phyloP scores from a whole-genome alignment of 1,284 basidiomycete genomes.

The Chondrostereum purpureum region DNA sequence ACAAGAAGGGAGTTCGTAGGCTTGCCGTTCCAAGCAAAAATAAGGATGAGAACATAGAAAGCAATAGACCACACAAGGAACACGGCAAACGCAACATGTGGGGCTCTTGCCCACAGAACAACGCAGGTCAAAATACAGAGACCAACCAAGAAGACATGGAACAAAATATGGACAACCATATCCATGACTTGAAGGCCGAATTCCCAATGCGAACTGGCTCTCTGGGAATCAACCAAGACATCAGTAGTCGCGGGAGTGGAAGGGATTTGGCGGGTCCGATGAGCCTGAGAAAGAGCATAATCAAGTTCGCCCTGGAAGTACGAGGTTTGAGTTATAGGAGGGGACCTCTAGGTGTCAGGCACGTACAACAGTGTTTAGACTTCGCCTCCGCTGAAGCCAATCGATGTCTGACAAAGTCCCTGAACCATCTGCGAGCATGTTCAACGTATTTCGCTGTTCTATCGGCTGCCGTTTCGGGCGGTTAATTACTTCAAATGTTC shows the following conservation, averaged over 20 bases:
- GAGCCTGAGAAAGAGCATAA: slow-evolving; percentile 46
- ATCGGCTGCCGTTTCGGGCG: slow-evolving; percentile 46
- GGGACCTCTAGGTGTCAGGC: slow-evolving; percentile 13
- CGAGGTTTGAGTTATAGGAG: slow-evolving; percentile 6
- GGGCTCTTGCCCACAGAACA: slow-evolving; percentile 51
- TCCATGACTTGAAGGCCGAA: slow-evolving; percentile 37
- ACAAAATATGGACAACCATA: slow-evolving; percentile 39
- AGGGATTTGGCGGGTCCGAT: slow-evolving; percentile 31
- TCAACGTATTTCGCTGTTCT: slow-evolving; percentile 40
- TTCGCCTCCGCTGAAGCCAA: slow-evolving; percentile 68
- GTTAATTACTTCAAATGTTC: slow-evolving; percentile 67
- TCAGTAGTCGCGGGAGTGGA: slow-evolving; percentile 48
- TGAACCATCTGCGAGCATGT: slow-evolving; percentile 30
- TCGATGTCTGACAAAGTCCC: slow-evolving; percentile 61
- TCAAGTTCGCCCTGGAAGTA: slow-evolving; percentile 58
- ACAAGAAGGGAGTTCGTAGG: slow-evolving; percentile 55
- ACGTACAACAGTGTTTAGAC: slow-evolving; percentile 60
- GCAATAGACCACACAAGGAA: slow-evolving; percentile 56
- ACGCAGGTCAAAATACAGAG: slow-evolving; percentile 50
- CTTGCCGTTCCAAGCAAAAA: slow-evolving; percentile 49
- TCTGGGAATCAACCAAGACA: slow-evolving; percentile 38
- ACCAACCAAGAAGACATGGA: slow-evolving; percentile 54
- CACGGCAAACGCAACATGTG: slow-evolving; percentile 50
- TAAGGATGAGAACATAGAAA: slow-evolving; percentile 49
- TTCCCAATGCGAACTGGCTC: too few species aligned